These are phyloP conservation scores for Candida fluviatilis DNA, from an alignment of 805 yeast genomes.

Conservation along the genomic window DNA sequence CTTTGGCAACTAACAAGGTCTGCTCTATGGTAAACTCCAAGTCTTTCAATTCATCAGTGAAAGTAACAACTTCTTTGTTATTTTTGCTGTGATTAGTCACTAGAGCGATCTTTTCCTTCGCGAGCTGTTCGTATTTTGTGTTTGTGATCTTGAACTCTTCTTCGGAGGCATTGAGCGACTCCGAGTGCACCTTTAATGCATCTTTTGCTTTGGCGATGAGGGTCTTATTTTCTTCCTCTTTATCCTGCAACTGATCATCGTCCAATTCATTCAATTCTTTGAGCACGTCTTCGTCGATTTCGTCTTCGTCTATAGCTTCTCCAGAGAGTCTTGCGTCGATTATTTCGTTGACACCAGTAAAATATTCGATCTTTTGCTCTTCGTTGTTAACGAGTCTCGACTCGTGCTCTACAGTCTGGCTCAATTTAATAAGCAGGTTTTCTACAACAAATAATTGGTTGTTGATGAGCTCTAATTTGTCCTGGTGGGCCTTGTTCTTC, in stretches of 20 bases:
- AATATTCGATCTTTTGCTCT: background rate
- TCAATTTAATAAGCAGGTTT: slow-evolving; percentile 13
- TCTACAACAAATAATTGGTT: slow-evolving; percentile 15
- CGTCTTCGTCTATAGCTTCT: slow-evolving; percentile 13
- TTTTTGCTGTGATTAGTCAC: slow-evolving; percentile 11
- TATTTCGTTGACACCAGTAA: background rate
- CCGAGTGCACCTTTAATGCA: background rate
- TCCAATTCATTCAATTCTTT: slow-evolving; percentile 3
- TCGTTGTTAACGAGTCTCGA: background rate
- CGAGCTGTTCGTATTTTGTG: slow-evolving; percentile 9
- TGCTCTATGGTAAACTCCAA: slow-evolving; percentile 74
- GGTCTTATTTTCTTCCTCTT: slow-evolving; percentile 1
- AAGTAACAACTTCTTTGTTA: slow-evolving; percentile 21
- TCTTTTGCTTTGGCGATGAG: background rate
- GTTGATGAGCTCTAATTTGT: slow-evolving; percentile 12
- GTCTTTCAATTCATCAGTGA: slow-evolving; percentile 48
- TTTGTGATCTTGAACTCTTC: slow-evolving; percentile 11
- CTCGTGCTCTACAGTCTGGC: slow-evolving; percentile 15
- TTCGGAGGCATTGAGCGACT: slow-evolving; percentile 10
- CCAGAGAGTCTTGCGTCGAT: background rate
- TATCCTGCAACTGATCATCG: slow-evolving; percentile 9
- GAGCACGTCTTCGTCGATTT: slow-evolving; percentile 14
- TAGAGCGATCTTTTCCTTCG: slow-evolving; percentile 9
- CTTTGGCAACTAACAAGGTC: slow-evolving; percentile 58
- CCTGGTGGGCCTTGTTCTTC: slow-evolving; percentile 13